Conservation (phyloP, 352 stramenopile species). For the Pythium monospermum region DNA sequence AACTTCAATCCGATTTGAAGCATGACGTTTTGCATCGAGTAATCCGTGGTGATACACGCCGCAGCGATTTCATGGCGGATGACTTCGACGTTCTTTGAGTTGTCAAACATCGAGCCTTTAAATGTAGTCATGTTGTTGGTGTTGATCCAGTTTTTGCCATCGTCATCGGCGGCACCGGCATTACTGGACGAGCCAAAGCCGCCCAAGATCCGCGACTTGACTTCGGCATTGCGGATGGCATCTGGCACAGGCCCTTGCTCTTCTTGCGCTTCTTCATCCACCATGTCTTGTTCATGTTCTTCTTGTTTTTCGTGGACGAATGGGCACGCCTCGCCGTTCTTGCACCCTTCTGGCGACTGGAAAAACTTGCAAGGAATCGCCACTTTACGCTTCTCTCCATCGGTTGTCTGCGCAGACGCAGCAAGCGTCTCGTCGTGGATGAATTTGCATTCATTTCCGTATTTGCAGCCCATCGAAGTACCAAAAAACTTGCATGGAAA, state of each 20-base stretch:
- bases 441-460: slow-evolving; percentile 75
- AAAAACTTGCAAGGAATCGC: slow-evolving; percentile 75
- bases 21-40: slow-evolving; percentile 89
- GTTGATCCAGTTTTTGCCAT: slow-evolving; percentile 88
- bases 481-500: slow-evolving; percentile 80
- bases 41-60: slow-evolving; percentile 86
- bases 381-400: slow-evolving; percentile 42
- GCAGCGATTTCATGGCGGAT: slow-evolving; percentile 48
- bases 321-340: slow-evolving; percentile 60
- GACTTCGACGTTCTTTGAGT: slow-evolving; percentile 56
- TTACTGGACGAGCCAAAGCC: slow-evolving; percentile 76
- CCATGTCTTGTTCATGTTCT: slow-evolving; percentile 9
- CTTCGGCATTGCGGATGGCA: slow-evolving; percentile 65
- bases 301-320: slow-evolving; percentile 61
- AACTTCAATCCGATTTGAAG: slow-evolving; percentile 85
- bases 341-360: slow-evolving; percentile 67
- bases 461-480: slow-evolving; percentile 75
- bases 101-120: slow-evolving; percentile 66
- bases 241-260: slow-evolving; percentile 35
- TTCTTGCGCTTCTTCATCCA: slow-evolving; percentile 19
- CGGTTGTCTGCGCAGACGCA: slow-evolving; percentile 6
- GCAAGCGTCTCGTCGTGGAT: slow-evolving; percentile 55
- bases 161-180: slow-evolving; percentile 66
- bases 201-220: slow-evolving; percentile 86
- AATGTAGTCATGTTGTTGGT: slow-evolving; percentile 59